These are phyloP conservation scores for Diospyros lotus DNA, from an alignment of 148 eudicot genomes.

Conservation along the genomic window DNA sequence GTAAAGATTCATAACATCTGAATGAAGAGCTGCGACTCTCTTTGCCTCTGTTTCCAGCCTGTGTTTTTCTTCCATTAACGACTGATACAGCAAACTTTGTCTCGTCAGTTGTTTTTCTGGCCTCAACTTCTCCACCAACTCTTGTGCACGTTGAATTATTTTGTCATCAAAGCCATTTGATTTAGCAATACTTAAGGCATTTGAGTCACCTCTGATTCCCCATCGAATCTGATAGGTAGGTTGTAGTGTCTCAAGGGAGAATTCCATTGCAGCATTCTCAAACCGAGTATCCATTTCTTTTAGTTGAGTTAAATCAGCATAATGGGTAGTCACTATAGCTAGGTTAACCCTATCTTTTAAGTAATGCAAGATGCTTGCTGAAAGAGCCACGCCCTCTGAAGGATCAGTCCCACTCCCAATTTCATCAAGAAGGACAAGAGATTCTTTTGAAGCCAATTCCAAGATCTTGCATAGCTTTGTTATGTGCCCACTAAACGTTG, in stretches of 20 bases:
- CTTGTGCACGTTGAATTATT: slow-evolving; percentile 64
- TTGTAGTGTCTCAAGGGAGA: slow-evolving; percentile 70
- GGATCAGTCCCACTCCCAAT: slow-evolving; percentile 98
- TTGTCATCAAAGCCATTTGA: slow-evolving; percentile 72
- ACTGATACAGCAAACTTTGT: slow-evolving; percentile 64
- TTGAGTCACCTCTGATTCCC: slow-evolving; percentile 89
- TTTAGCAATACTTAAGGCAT: slow-evolving; percentile 87
- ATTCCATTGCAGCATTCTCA: slow-evolving; percentile 97
- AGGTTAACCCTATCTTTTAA: slow-evolving; percentile 66
- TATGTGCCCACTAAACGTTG: slow-evolving; percentile 95
- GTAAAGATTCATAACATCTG: slow-evolving; percentile 64
- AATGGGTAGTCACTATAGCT: slow-evolving; percentile 93
- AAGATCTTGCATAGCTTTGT: slow-evolving; percentile 65
- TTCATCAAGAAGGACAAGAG: slow-evolving; percentile 90
- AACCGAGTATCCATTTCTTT: slow-evolving; percentile 58
- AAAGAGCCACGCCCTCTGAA: slow-evolving; percentile 91
- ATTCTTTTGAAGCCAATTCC: slow-evolving; percentile 65
- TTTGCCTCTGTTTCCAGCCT: slow-evolving; percentile 54
- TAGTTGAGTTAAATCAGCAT: slow-evolving; percentile 75
- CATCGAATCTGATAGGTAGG: slow-evolving; percentile 88
- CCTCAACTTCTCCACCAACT: slow-evolving; percentile 70
- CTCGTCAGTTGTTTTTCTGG: slow-evolving; percentile 73
- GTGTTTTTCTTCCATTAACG: slow-evolving; percentile 71
- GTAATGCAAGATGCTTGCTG: slow-evolving; percentile 87
- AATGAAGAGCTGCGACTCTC: slow-evolving; percentile 58